Evolutionary conservation across 441 rosid species (phyloP), one percentile per base, ranked within the genome.

Genomic region (Gossypium trilobum): DNA sequence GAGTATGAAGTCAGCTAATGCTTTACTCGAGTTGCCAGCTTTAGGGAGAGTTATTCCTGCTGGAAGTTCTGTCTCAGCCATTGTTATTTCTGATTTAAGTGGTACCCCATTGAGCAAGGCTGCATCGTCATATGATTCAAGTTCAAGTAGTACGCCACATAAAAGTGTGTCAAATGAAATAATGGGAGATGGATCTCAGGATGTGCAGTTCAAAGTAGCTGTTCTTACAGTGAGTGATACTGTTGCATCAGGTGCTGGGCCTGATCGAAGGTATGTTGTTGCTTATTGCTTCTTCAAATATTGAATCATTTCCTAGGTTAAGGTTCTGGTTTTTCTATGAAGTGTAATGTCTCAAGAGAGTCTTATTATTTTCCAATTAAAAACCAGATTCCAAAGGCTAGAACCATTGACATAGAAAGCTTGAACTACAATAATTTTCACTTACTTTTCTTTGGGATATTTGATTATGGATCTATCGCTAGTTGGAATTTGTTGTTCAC

Each of bases 1-100:
- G 83, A 91, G 91, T 84, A 91, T 92, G 97, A 95, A 87, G 80
- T 88, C 89, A n/a, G 95, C 95, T 55, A 95, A 92, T 87, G 98
- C 87, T 70, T 80, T 95, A 81, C 75, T 92, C 80, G 95, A 86
- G 87, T 83, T 92, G 83, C 97, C 97, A 75, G 86, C 88, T 58
- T 79, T 84, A n/a, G 87, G 87, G 67, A 61, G 75, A 44, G 79
- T 88, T 46, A 64, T 91, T 71, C 82, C 93, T 63, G 87, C 93
- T 72, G 96, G 97, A 79, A 84, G 87, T 20, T 82, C 86, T 65
- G 88, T 92, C 63, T 69, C 98, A 63, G 96, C 96, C 50, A 68
- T 87, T 70, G 11, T 91, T 33, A 83, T 95, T 72, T 86, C 92
- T 51, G 89, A 89, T 81, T 77, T 85, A 66, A 82, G 82, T 71